Evolutionary conservation across 176 grass and related monocot species (phyloP), one percentile per base, ranked within the genome.

Genomic region (Carex parvula): DNA sequence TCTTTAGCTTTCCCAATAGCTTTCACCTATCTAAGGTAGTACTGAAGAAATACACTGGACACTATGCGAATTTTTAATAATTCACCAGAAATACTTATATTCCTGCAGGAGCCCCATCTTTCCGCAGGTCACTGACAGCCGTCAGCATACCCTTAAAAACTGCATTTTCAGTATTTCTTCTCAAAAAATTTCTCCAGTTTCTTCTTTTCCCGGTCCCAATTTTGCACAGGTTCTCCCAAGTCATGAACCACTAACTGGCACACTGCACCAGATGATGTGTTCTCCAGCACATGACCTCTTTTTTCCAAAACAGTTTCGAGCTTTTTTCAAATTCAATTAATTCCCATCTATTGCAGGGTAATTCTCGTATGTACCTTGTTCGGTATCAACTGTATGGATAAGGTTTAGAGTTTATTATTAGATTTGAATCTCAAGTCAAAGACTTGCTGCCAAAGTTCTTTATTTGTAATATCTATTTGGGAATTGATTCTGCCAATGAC

Each of bases 81-180:
- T 32, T 90, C 26, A 14, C 83, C 20, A 41, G 17, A 84, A 60
- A 80, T 29, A 65, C 35, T 78, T 87, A 98, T 84, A 94, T 10
- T 22, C 91, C 86, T 0, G 92, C 91, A 10, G 95, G 95, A 15
- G 64, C 74, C 48, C 95, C 95, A 55, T 86, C 95, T 81, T 98
- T 98, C 79, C 95, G 87, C 3, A 89, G 92, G 79, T 98, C 95
- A 64, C 95, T 98, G 62, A 98, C 91, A 24, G 95, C 95, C 16
- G 88, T 98, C 53, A 98, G 89, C 84, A 84, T 86, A 22, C 95
- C 95, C 7, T 65, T 87, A 79, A 90, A 84, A 50, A 94, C 87
- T 3, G 13, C 42, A 55, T 50, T 71, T 30, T 63, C 55, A 29
- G 13, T 44, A 3, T 10, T 64, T 53, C 62, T 35, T 9, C 2